Evolutionary conservation across 345 rosid species (phyloP).

Genomic region (Arabis hirsuta): DNA sequence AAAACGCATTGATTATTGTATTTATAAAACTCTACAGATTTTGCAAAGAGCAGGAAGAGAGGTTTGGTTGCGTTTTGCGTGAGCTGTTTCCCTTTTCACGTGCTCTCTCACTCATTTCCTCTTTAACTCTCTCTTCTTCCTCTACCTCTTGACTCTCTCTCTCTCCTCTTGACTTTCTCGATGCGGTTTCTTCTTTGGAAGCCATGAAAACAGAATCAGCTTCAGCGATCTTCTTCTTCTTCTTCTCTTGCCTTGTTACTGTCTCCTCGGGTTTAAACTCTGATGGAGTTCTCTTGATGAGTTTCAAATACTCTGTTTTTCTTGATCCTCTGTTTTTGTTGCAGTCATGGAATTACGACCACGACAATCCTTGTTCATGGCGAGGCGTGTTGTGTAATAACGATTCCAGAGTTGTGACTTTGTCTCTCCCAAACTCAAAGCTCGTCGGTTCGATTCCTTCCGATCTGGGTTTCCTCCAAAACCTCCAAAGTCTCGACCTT

Average conservation of each 20-base stretch:
- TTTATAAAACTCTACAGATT: conserved; percentile 32
- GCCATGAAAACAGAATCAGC: conserved; percentile 48
- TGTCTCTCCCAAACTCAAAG: conserved; percentile 68
- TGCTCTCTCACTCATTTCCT: conserved; percentile 38
- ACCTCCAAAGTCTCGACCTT: conserved; percentile 68
- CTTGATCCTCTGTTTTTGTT: conserved; percentile 73
- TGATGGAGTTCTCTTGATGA: conserved; percentile 79
- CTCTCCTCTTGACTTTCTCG: conserved; percentile 1
- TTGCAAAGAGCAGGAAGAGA: conserved; percentile 39
- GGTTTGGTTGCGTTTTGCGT: conserved; percentile 38
- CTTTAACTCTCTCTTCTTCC: conserved; percentile 48
- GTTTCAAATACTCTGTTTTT: conserved; percentile 68
- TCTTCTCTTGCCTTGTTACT: conserved; percentile 46
- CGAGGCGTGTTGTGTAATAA: conserved; percentile 66
- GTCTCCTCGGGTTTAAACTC: conserved; percentile 47
- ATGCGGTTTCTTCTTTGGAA: conserved; percentile 51
- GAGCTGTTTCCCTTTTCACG: conserved; percentile 48
- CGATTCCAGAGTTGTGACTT: conserved; percentile 53
- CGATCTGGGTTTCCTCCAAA: conserved; percentile 62
- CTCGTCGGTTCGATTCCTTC: conserved; percentile 79
- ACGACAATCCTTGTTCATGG: conserved; percentile 85
- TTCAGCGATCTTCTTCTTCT: conserved; percentile 30
- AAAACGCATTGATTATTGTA: conserved; percentile 36
- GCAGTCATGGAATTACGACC: conserved; percentile 61
- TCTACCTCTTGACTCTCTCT: conserved; percentile 30